A percentile compares a stretch with the other conserved stretches of the same genome.
phyloP scores from a whole-genome alignment of 2,329 filamentous ascomycete genomes.

The Fusarium anthophilum region DNA sequence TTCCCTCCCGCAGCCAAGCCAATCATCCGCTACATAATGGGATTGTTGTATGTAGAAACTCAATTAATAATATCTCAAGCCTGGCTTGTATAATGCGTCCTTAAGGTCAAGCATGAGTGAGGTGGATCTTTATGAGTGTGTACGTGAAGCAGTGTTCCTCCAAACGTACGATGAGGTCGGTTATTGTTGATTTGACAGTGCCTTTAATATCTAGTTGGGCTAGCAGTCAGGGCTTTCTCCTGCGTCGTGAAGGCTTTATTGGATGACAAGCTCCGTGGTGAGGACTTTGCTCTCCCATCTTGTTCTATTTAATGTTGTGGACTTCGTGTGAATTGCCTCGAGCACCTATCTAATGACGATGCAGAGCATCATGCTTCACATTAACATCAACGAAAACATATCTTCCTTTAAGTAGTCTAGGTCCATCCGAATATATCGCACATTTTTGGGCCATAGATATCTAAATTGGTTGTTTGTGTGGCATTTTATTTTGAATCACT shows the following conservation, averaged over 20 bases:
- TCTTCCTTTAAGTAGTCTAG: background rate
- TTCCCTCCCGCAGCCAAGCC: slow-evolving; percentile 4
- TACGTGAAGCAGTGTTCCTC: background rate
- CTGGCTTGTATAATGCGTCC: background rate
- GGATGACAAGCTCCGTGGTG: background rate
- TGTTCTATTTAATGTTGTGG: background rate
- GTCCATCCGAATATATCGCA: too few relatives aligned
- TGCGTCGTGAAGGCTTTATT: background rate
- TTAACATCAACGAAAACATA: background rate
- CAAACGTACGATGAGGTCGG: background rate
- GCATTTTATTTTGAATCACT: background rate
- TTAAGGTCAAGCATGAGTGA: background rate
- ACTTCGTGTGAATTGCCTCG: too few relatives aligned
- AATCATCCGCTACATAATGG: background rate
- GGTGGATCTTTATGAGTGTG: background rate
- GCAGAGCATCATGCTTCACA: background rate
- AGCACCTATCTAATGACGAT: background rate
- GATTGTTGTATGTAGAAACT: slow-evolving; percentile 27
- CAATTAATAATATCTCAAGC: slow-evolving; percentile 34
- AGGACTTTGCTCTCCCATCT: background rate
- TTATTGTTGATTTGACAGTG: background rate
- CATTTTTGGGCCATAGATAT: background rate
- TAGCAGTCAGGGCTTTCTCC: background rate
- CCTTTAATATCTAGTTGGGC: background rate
- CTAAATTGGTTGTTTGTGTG: too few relatives aligned